phyloP scores from a whole-genome alignment of 805 yeast genomes.

The Dipodascus geniculatus region DNA sequence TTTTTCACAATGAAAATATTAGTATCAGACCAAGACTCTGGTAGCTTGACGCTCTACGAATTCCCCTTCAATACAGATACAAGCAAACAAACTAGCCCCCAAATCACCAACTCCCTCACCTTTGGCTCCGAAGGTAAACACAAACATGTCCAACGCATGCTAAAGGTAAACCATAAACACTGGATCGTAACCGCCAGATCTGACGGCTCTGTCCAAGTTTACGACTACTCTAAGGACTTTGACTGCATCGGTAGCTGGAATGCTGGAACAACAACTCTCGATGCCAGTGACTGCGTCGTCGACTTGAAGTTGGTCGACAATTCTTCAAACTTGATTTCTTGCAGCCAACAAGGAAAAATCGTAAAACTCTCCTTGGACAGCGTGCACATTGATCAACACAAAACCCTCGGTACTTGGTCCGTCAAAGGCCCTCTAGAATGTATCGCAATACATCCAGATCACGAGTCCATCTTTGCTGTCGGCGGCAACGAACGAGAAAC shows the following conservation, averaged over 20 bases:
- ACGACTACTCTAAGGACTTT: not conserved
- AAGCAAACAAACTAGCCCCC: not conserved
- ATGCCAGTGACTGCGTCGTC: not conserved
- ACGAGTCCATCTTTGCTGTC: not conserved
- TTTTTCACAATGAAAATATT: not conserved
- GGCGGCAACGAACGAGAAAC: not conserved
- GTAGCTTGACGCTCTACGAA: not conserved
- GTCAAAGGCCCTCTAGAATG: not conserved
- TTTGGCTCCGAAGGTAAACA: not conserved
- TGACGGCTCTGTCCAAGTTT: not conserved
- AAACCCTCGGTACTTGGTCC: not conserved
- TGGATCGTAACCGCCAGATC: not conserved
- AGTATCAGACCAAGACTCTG: not conserved
- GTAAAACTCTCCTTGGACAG: not conserved
- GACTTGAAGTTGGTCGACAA: not conserved
- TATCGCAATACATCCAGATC: not conserved
- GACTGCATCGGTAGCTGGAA: not conserved
- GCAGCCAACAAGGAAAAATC: not conserved
- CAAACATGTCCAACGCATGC: not conserved
- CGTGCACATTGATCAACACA: not conserved
- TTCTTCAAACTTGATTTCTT: not conserved
- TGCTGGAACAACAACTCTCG: not conserved
- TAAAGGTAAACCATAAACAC: not conserved
- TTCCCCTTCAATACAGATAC: not conserved
- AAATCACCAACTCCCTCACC: not conserved